Evolutionary conservation across 768 basidiomycete species (phyloP).

Genomic region (Russula sp.): DNA sequence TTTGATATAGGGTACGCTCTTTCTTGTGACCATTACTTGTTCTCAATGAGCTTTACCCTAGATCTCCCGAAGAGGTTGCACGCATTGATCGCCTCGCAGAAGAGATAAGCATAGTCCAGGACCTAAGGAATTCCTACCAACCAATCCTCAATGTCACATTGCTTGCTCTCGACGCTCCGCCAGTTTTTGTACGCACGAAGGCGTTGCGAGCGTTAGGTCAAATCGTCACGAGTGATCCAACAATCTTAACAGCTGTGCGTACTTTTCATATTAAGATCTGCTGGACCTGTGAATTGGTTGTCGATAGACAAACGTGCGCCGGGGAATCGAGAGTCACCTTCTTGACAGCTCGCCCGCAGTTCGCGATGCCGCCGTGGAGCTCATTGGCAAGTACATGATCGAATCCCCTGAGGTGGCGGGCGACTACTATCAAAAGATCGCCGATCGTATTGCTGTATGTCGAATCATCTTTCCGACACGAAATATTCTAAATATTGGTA

Average conservation of each 20-base stretch:
- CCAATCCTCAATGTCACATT: slow-evolving; percentile 80
- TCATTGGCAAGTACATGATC: slow-evolving; percentile 97
- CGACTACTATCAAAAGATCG: slow-evolving; percentile 85
- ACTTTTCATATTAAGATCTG: not conserved
- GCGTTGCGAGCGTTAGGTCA: slow-evolving; percentile 86
- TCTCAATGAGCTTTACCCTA: slow-evolving; percentile 32
- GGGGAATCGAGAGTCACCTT: slow-evolving; percentile 85
- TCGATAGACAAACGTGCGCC: slow-evolving; percentile 68
- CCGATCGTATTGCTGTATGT: slow-evolving; percentile 85
- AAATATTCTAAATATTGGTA: slow-evolving; percentile 36
- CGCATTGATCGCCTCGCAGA: slow-evolving; percentile 70
- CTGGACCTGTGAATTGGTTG: slow-evolving; percentile 16
- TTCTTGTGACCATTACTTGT: not conserved
- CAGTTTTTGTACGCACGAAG: slow-evolving; percentile 92
- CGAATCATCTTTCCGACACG: not conserved
- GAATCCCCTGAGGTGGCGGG: slow-evolving; percentile 84
- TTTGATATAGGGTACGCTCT: slow-evolving; percentile 74
- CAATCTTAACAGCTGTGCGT: slow-evolving; percentile 71
- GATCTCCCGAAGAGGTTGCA: slow-evolving; percentile 66
- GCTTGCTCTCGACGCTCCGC: slow-evolving; percentile 74
- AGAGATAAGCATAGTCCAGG: slow-evolving; percentile 73
- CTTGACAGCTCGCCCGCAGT: slow-evolving; percentile 91
- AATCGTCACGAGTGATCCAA: slow-evolving; percentile 86
- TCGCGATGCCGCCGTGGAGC: slow-evolving; percentile 93
- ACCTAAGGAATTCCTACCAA: slow-evolving; percentile 75